phyloP scores from a whole-genome alignment of 2,329 filamentous ascomycete genomes.

The Nothophaeocryptopus gaeumannii region DNA sequence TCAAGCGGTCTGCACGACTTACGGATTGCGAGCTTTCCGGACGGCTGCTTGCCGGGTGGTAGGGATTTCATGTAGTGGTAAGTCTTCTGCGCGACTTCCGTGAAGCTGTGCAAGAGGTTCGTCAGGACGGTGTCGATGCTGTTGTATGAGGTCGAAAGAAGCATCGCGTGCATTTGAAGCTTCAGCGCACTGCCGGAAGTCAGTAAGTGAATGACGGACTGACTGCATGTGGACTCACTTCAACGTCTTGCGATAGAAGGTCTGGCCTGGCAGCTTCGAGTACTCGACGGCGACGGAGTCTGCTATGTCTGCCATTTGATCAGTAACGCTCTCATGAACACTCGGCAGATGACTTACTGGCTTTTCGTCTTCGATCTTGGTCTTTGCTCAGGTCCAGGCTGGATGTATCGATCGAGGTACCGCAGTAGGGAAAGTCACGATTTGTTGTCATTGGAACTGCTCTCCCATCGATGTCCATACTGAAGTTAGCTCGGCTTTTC shows the following conservation, averaged over 20 bases:
- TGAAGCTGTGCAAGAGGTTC: constrained; percentile 74
- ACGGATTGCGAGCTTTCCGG: constrained; percentile 59
- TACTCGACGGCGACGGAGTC: constrained; percentile 78
- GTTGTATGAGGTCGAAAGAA: constrained; percentile 79
- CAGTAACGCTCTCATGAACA: constrained; percentile 17
- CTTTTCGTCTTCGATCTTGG: constrained; percentile 51
- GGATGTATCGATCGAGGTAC: constrained; percentile 68
- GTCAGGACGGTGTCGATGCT: constrained; percentile 62
- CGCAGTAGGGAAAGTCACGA: constrained; percentile 83
- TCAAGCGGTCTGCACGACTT: constrained; percentile 31
- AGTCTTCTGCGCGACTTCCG: constrained; percentile 74
- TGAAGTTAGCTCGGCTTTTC: constrained; percentile 86
- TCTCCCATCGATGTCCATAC: constrained; percentile 55
- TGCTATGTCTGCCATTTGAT: constrained; percentile 49
- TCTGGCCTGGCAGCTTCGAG: constrained; percentile 67
- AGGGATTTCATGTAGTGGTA: constrained; percentile 62
- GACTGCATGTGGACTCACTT: constrained; percentile 26
- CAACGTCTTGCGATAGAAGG: constrained; percentile 76
- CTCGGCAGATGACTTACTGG: constrained; percentile 45
- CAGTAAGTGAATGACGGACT: constrained; percentile 9
- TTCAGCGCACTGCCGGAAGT: constrained; percentile 60
- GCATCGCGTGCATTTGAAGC: constrained; percentile 79
- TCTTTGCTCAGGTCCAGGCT: constrained; percentile 75
- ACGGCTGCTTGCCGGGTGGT: constrained; percentile 55
- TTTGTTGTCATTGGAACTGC: constrained; percentile 47